A percentile compares a stretch with the other conserved stretches of the same genome.
phyloP scores from a whole-genome alignment of 2,329 filamentous ascomycete species.

The Claviceps digitariae region DNA sequence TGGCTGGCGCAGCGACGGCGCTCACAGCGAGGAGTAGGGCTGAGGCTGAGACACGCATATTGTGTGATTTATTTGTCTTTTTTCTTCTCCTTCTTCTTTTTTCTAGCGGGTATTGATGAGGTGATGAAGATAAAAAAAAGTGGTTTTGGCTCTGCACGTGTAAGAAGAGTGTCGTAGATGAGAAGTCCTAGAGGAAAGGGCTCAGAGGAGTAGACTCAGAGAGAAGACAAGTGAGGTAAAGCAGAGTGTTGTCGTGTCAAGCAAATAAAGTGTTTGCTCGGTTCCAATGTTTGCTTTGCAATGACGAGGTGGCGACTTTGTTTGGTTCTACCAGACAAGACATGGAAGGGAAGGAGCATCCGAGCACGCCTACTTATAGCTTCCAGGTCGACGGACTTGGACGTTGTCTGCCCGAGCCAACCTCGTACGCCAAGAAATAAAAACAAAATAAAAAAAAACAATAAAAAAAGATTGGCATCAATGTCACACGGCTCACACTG shows the following conservation, averaged over 20 bases:
- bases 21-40: constrained; percentile 13
- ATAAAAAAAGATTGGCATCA: background rate
- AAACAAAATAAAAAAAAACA: background rate
- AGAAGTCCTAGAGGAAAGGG: too few relatives aligned
- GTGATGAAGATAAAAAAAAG: background rate
- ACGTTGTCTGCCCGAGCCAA: too few relatives aligned
- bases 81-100: background rate
- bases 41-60: constrained; percentile 9
- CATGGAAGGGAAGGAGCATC: background rate
- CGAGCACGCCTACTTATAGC: background rate
- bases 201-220: too few relatives aligned
- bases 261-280: background rate
- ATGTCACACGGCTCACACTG: background rate
- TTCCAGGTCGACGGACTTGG: background rate
- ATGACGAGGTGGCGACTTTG: background rate
- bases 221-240: background rate
- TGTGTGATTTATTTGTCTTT: background rate
- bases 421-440: too few relatives aligned
- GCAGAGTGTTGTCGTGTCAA: background rate
- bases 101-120: background rate
- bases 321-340: background rate
- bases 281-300: background rate
- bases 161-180: too few relatives aligned
- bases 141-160: too few relatives aligned
- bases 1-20: constrained; percentile 12